Conservation (phyloP, 495 filamentous ascomycete genomes). For the Annulohypoxylon maeteangense region DNA sequence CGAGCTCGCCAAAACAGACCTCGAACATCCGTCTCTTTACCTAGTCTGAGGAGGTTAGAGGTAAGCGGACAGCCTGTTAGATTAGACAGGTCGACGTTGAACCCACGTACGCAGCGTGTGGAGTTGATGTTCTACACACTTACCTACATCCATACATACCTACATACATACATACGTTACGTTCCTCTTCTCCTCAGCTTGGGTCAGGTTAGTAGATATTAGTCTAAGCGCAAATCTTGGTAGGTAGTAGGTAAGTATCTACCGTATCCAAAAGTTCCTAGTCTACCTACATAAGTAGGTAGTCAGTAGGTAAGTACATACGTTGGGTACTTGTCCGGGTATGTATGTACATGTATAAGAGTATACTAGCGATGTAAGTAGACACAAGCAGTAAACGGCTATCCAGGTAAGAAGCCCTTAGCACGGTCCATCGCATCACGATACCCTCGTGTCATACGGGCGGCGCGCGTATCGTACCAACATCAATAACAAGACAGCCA, state of each 20-base stretch:
- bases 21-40: neutral
- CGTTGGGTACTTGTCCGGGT: neutral
- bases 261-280: neutral
- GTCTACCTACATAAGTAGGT: neutral
- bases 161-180: neutral
- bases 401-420: neutral
- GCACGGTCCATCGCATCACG: neutral
- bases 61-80: neutral
- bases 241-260: neutral
- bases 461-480: neutral
- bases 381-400: neutral
- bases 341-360: neutral
- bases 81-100: neutral
- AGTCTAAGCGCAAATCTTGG: neutral
- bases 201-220: neutral
- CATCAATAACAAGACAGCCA: neutral
- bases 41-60: neutral
- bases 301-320: neutral
- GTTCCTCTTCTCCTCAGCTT: neutral
- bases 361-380: neutral
- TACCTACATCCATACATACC: neutral
- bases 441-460: neutral
- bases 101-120: neutral
- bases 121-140: neutral
- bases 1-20: neutral